phyloP scores from a whole-genome alignment of 169 alveolate species.

The Eimeria acervulina region DNA sequence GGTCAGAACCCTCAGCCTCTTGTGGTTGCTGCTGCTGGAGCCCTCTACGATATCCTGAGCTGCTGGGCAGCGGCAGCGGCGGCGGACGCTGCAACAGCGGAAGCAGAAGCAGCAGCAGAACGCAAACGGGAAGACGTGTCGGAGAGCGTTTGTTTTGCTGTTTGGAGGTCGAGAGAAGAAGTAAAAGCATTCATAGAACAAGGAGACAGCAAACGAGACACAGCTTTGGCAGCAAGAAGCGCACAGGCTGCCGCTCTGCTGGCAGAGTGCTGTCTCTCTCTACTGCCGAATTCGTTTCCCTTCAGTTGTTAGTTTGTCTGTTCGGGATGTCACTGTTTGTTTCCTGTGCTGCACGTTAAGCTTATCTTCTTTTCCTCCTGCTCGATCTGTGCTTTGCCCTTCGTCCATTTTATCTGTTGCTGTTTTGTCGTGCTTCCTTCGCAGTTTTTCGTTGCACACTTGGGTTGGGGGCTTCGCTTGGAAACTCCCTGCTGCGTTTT shows the following conservation, averaged over 20 bases:
- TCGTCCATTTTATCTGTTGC: not conserved
- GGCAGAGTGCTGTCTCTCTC: not conserved
- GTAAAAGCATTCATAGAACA: not conserved
- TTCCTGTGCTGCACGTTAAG: not conserved
- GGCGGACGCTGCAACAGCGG: not conserved
- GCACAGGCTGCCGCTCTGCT: conserved; percentile 18
- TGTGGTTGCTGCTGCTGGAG: not conserved
- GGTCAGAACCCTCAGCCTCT: conserved; percentile 4
- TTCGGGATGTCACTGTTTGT: too few species aligned
- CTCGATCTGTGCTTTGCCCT: not conserved
- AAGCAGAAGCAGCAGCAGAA: not conserved
- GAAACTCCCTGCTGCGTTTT: not conserved
- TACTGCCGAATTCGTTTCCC: not conserved
- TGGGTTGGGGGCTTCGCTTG: not conserved
- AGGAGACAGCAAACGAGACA: not conserved
- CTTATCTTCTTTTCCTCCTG: not conserved
- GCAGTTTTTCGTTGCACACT: not conserved
- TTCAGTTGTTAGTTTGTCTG: not conserved
- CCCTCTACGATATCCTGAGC: not conserved
- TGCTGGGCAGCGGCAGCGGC: not conserved
- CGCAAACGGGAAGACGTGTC: not conserved
- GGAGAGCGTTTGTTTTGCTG: not conserved
- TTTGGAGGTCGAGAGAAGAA: not conserved
- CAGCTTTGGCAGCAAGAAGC: conserved; percentile 6
- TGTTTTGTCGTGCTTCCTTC: not conserved